These are phyloP conservation scores for Vitis vinifera DNA, from an alignment of 164 flowering plant species.

Conservation along the genomic window DNA sequence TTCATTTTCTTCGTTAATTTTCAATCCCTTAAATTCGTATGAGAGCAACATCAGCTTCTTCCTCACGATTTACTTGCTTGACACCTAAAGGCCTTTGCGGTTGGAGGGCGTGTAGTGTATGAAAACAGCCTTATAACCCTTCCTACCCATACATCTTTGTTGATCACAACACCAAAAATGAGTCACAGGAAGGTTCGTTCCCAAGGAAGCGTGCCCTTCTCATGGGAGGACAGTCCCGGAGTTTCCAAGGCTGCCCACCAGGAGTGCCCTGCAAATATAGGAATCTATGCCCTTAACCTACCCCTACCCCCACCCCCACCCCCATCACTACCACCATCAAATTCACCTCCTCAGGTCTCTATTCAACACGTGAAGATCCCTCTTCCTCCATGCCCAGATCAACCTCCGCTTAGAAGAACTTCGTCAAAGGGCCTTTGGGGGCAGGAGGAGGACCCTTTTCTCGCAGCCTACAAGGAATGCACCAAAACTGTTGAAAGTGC, in stretches of 20 bases:
- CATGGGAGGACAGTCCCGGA: slow-evolving; percentile 52
- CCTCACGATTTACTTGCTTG: slow-evolving; percentile 32
- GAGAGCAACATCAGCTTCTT: slow-evolving; percentile 19
- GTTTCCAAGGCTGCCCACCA: slow-evolving; percentile 22
- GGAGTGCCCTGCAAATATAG: not conserved
- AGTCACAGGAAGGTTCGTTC: slow-evolving; percentile 30
- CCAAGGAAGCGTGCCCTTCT: slow-evolving; percentile 36
- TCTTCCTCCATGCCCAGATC: slow-evolving; percentile 34
- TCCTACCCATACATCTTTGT: not conserved
- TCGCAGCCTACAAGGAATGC: slow-evolving; percentile 49
- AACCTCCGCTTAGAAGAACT: slow-evolving; percentile 16
- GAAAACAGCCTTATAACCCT: slow-evolving; percentile 13
- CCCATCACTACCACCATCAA: slow-evolving; percentile 21
- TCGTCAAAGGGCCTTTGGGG: slow-evolving; percentile 24
- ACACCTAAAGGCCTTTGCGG: slow-evolving; percentile 15
- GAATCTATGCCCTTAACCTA: slow-evolving; percentile 9
- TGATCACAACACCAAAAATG: slow-evolving; percentile 11
- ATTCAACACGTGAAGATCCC: slow-evolving; percentile 24
- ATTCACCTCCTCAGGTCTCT: slow-evolving; percentile 7
- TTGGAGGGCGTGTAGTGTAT: slow-evolving; percentile 24
- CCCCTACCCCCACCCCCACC: slow-evolving; percentile 27
- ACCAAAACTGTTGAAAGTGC: slow-evolving; percentile 25
- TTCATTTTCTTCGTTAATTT: not conserved
- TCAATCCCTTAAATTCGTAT: slow-evolving; percentile 5
- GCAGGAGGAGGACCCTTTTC: slow-evolving; percentile 40